Conservation (phyloP, 2,329 filamentous ascomycete genomes). For the Myriosclerotinia duriaeana region DNA sequence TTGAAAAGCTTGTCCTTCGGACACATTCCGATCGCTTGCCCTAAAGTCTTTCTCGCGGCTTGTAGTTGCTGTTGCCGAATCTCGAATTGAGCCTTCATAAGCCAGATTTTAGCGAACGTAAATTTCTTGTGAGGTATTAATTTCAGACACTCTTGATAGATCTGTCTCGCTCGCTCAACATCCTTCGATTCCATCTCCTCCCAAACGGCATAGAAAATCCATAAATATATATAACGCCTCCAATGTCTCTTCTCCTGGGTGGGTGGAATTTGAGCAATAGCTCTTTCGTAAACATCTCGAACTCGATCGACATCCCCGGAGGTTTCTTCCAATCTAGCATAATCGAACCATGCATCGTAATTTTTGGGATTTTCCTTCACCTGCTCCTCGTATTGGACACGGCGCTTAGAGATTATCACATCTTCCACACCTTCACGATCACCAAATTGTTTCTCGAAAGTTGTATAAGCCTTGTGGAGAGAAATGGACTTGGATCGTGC, state of each 20-base stretch:
- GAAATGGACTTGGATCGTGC: slow-evolving; percentile 80
- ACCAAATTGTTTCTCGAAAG: slow-evolving; percentile 97
- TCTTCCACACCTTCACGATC: slow-evolving; percentile 92
- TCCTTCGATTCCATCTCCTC: slow-evolving; percentile 88
- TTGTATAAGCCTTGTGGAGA: slow-evolving; percentile 92
- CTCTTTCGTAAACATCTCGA: slow-evolving; percentile 90
- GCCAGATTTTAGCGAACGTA: slow-evolving; percentile 95
- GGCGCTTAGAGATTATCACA: slow-evolving; percentile 89
- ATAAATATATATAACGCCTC: slow-evolving; percentile 95
- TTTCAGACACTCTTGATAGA: slow-evolving; percentile 85
- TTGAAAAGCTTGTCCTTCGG: slow-evolving; percentile 95
- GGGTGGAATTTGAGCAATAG: slow-evolving; percentile 91
- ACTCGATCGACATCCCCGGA: slow-evolving; percentile 80
- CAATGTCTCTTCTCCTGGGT: slow-evolving; percentile 97
- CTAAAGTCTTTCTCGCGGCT: slow-evolving; percentile 82
- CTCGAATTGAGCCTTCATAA: slow-evolving; percentile 91
- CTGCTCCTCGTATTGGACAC: slow-evolving; percentile 91
- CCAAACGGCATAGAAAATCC: slow-evolving; percentile 96
- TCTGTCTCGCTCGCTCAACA: slow-evolving; percentile 74
- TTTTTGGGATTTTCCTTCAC: slow-evolving; percentile 93
- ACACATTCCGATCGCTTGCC: slow-evolving; percentile 87
- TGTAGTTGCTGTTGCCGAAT: slow-evolving; percentile 80
- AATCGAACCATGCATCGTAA: slow-evolving; percentile 97
- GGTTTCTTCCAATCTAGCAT: slow-evolving; percentile 83
- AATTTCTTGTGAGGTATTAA: slow-evolving; percentile 95